These are phyloP conservation scores for Colletotrichum limetticola DNA, from an alignment of 2,329 filamentous ascomycete genomes.

Conservation along the genomic window DNA sequence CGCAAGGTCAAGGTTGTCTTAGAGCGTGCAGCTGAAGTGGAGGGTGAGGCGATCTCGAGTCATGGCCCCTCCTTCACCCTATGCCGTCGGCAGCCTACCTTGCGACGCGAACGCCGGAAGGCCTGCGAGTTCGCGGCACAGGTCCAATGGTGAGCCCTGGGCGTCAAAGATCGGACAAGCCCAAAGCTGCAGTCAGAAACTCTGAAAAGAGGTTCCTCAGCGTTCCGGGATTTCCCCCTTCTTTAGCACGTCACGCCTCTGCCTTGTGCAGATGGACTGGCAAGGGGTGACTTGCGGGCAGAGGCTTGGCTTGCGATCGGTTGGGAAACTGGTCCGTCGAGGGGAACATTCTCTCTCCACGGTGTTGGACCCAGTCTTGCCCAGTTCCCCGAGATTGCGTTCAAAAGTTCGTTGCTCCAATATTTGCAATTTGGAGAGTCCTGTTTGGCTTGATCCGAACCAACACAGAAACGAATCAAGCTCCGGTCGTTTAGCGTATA, in stretches of 20 bases:
- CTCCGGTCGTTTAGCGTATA: slow-evolving; percentile 24
- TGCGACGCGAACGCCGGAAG: background rate
- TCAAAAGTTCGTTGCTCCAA: slow-evolving; percentile 14
- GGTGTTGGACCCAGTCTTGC: background rate
- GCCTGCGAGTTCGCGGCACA: background rate
- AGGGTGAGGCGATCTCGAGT: slow-evolving; percentile 21
- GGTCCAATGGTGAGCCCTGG: background rate
- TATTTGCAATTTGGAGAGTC: background rate
- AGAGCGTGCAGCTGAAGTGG: background rate
- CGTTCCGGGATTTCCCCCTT: background rate
- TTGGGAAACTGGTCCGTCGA: slow-evolving; percentile 20
- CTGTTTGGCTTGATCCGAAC: background rate
- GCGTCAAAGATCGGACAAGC: slow-evolving; percentile 2
- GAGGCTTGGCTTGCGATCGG: background rate
- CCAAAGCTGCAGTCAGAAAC: slow-evolving; percentile 1
- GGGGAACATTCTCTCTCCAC: background rate
- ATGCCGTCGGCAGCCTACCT: background rate
- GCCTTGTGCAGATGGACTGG: background rate
- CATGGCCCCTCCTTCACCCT: background rate
- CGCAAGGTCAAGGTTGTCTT: slow-evolving; percentile 25
- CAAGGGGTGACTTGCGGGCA: background rate
- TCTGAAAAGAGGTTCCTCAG: slow-evolving; percentile 1
- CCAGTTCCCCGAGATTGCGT: slow-evolving; percentile 14
- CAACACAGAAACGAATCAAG: slow-evolving; percentile 1
- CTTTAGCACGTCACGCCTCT: background rate